Percentiles rank a stretch among this genome's conserved stretches.
Conservation (phyloP, 2,329 filamentous ascomycete genomes). For the Alternaria rosae region DNA sequence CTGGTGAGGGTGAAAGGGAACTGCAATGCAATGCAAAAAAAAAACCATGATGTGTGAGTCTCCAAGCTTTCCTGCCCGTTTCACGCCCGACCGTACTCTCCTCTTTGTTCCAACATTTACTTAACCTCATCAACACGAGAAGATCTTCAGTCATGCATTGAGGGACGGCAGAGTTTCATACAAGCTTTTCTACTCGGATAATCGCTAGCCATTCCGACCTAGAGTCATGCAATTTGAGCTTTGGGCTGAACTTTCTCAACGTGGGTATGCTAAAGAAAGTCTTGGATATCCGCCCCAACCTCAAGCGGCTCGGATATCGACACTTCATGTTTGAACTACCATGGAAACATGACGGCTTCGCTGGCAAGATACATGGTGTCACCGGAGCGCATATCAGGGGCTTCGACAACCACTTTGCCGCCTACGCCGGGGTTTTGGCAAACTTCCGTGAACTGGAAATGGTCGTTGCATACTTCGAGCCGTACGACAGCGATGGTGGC, state of each 20-base stretch:
- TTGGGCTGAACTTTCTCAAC: neutral
- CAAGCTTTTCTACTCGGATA: neutral
- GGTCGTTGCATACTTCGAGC: neutral
- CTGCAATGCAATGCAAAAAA: too few relatives aligned
- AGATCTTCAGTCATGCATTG: too few relatives aligned
- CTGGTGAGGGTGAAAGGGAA: too few relatives aligned
- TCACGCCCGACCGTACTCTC: too few relatives aligned
- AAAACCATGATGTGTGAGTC: too few relatives aligned
- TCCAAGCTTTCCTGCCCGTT: too few relatives aligned
- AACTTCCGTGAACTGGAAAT: neutral
- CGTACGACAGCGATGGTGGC: neutral
- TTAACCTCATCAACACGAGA: too few relatives aligned
- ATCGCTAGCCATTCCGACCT: neutral
- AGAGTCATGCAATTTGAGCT: neutral
- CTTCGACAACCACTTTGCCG: neutral
- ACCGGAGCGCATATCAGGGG: neutral
- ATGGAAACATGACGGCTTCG: neutral
- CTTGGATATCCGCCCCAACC: neutral
- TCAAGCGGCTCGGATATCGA: neutral
- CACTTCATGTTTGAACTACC: neutral
- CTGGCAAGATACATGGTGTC: neutral
- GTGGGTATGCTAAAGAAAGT: neutral
- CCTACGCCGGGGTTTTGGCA: neutral
- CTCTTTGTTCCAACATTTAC: too few relatives aligned
- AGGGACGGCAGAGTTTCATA: too few relatives aligned